Conservation (phyloP, 2,329 filamentous ascomycete species). For the Aureobasidium vineae region DNA sequence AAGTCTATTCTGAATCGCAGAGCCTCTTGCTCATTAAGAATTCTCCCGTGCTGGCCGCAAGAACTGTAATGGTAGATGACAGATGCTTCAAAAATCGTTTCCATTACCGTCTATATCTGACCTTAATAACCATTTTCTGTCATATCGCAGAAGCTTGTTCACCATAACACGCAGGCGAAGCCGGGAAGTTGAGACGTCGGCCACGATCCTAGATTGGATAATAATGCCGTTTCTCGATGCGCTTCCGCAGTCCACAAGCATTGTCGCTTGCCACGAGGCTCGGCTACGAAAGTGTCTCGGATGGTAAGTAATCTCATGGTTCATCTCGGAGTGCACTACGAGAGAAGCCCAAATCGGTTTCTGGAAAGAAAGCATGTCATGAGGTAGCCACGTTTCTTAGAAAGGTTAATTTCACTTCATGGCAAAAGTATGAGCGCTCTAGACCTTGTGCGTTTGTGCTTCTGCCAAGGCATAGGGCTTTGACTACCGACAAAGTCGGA, state of each 20-base stretch:
- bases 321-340: conserved; percentile 8
- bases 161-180: conserved; percentile 9
- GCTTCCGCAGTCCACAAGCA: not conserved
- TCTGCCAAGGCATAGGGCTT: not conserved
- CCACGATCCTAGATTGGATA: not conserved
- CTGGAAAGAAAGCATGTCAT: not conserved
- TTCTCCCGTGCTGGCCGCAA: not conserved
- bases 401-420: not conserved
- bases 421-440: not conserved
- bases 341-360: not conserved
- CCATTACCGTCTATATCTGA: not conserved
- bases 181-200: not conserved
- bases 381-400: not conserved
- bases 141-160: conserved; percentile 1
- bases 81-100: not conserved
- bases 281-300: not conserved
- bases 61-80: not conserved
- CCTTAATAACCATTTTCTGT: not conserved
- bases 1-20: not conserved
- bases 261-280: not conserved
- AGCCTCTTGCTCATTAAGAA: not conserved
- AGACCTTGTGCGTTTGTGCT: not conserved
- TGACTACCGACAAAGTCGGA: not conserved
- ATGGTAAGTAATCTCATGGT: not conserved
- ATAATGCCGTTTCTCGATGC: conserved; percentile 16